These are phyloP conservation scores for Naematelia encephala DNA, from an alignment of 768 basidiomycete species.

Conservation along the genomic window DNA sequence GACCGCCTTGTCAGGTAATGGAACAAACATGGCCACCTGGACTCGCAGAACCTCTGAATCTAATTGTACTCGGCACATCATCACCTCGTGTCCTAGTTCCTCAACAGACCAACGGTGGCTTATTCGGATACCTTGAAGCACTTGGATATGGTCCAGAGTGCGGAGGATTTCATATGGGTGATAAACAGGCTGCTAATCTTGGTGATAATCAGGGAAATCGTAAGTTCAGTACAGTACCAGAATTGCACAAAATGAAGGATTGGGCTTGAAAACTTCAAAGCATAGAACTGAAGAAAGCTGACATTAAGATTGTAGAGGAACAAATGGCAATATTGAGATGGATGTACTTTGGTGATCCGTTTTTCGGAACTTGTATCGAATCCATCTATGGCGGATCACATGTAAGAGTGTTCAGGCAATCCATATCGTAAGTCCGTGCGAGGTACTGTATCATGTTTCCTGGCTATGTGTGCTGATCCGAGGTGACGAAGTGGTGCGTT, in stretches of 20 bases:
- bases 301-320: constrained; percentile 11
- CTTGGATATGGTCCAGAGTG: constrained; percentile 24
- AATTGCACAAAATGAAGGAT: too few relatives aligned
- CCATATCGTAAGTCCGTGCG: too few relatives aligned
- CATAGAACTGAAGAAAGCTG: too few relatives aligned
- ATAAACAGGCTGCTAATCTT: constrained; percentile 15
- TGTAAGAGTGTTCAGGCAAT: constrained; percentile 21
- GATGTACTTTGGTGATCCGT: constrained; percentile 22
- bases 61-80: constrained; percentile 21
- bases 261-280: neutral
- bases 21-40: constrained; percentile 10
- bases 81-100: constrained; percentile 17
- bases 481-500: constrained; percentile 18
- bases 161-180: constrained; percentile 19
- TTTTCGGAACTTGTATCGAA: constrained; percentile 23
- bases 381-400: constrained; percentile 28
- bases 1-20: constrained; percentile 6
- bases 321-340: constrained; percentile 21
- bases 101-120: constrained; percentile 15
- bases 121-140: constrained; percentile 25
- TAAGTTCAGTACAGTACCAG: constrained; percentile 3
- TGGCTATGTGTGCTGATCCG: neutral
- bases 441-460: constrained; percentile 2
- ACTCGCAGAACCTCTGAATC: constrained; percentile 23
- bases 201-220: constrained; percentile 22